Evolutionary conservation across 2,329 filamentous ascomycete genomes (phyloP).

Genomic region (Ceratocystis destructans): DNA sequence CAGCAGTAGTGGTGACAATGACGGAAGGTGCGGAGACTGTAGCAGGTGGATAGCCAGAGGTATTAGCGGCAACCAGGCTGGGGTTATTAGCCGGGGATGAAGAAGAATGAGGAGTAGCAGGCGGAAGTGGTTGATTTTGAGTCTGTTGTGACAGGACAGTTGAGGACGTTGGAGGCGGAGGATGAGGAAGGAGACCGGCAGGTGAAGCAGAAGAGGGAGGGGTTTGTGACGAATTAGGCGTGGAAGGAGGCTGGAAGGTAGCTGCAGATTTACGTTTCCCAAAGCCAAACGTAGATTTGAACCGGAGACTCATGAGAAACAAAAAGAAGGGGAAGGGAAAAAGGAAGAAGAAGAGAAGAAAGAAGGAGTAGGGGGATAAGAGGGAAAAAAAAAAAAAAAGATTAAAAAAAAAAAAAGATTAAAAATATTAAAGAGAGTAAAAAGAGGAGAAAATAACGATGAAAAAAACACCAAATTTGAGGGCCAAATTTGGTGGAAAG

Average conservation of each 20-base stretch:
- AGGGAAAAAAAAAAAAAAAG: conserved; percentile 21
- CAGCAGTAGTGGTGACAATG: conserved; percentile 17
- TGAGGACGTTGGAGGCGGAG: not conserved
- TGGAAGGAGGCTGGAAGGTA: conserved; percentile 29
- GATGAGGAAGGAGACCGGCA: conserved; percentile 6
- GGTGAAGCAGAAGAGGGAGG: conserved; percentile 12
- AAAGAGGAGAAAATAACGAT: conserved; percentile 22
- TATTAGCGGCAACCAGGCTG: conserved; percentile 25
- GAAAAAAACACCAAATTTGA: conserved; percentile 16
- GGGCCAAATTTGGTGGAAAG: not conserved
- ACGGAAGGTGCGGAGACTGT: not conserved
- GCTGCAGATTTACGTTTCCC: conserved; percentile 59
- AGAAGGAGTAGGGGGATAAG: conserved; percentile 23
- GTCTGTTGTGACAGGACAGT: not conserved
- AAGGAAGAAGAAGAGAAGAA: conserved; percentile 20
- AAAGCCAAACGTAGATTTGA: conserved; percentile 65
- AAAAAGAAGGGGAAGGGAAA: conserved; percentile 27
- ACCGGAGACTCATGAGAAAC: conserved; percentile 54
- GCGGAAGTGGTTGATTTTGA: too few relatives aligned
- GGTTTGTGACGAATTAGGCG: conserved; percentile 14
- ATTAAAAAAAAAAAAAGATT: conserved; percentile 21
- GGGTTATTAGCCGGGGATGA: conserved; percentile 14
- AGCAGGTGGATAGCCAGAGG: conserved; percentile 23
- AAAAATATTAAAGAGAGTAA: too few relatives aligned
- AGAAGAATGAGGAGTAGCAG: not conserved